Conservation (phyloP, 768 basidiomycete genomes). For the Plicaturopsis crispa region DNA sequence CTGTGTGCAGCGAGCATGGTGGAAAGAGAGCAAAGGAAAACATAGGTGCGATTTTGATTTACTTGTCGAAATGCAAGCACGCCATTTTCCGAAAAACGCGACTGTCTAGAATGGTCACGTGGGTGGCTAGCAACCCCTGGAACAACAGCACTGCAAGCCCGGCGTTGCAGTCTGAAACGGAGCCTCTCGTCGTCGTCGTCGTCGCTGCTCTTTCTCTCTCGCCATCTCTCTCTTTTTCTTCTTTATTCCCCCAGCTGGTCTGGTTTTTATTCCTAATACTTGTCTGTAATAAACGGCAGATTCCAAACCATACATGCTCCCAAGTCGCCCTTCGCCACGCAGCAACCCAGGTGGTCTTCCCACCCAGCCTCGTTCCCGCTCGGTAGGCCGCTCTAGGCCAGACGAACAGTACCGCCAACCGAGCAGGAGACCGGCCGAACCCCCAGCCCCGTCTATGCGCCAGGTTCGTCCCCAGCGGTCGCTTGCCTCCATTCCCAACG, state of each 20-base stretch:
- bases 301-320: slow-evolving; percentile 7
- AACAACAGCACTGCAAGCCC: not conserved
- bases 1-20: slow-evolving; percentile 9
- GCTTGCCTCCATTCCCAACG: slow-evolving; percentile 9
- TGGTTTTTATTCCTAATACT: slow-evolving; percentile 8
- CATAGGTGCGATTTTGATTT: slow-evolving; percentile 28
- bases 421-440: not conserved
- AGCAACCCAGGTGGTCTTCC: slow-evolving; percentile 26
- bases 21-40: slow-evolving; percentile 37
- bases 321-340: slow-evolving; percentile 14
- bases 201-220: too few relatives aligned
- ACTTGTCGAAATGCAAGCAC: too few relatives aligned
- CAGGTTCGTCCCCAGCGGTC: slow-evolving; percentile 18
- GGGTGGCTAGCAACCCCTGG: too few relatives aligned
- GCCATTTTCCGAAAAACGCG: not conserved
- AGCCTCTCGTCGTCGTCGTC: not conserved
- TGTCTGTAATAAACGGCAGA: too few relatives aligned
- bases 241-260: slow-evolving; percentile 16
- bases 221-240: slow-evolving; percentile 1
- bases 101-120: not conserved
- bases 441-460: slow-evolving; percentile 7
- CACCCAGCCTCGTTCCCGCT: slow-evolving; percentile 30
- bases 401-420: not conserved
- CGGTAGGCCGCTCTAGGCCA: slow-evolving; percentile 9
- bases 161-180: not conserved